Evolutionary conservation across 257 asterid species (phyloP).

Genomic region (Petunia axillaris): DNA sequence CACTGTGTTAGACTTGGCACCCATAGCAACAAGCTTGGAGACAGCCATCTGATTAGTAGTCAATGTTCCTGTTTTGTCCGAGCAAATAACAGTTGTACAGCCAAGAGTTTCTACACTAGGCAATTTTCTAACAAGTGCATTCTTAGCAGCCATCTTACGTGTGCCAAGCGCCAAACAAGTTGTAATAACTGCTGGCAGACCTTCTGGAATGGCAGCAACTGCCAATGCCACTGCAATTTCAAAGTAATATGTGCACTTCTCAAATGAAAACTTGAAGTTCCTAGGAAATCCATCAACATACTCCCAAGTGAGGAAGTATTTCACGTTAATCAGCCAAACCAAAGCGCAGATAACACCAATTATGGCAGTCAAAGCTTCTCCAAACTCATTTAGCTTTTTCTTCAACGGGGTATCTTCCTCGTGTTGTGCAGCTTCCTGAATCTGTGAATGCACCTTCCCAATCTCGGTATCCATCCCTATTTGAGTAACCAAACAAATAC

Average conservation of each 20-base stretch:
- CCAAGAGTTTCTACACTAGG: slow-evolving; percentile 99
- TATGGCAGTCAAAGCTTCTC: slow-evolving; percentile 83
- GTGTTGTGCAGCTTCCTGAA: slow-evolving; percentile 85
- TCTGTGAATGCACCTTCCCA: slow-evolving; percentile 92
- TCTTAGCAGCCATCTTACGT: slow-evolving; percentile 99
- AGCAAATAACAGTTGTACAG: slow-evolving; percentile 97
- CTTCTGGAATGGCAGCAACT: slow-evolving; percentile 99
- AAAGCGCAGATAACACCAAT: slow-evolving; percentile 82
- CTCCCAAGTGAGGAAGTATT: slow-evolving; percentile 96
- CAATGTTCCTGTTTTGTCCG: slow-evolving; percentile 96
- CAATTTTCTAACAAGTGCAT: slow-evolving; percentile 98
- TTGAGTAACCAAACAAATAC: slow-evolving; percentile 83
- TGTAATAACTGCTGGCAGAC: slow-evolving; percentile 96
- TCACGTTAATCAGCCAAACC: slow-evolving; percentile 96
- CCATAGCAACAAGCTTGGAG: slow-evolving; percentile 82
- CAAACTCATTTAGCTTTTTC: slow-evolving; percentile 98
- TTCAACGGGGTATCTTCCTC: slow-evolving; percentile 98
- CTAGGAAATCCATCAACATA: slow-evolving; percentile 91
- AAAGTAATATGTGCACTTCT: slow-evolving; percentile 98
- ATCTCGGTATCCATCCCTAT: slow-evolving; percentile 95
- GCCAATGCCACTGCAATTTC: slow-evolving; percentile 99
- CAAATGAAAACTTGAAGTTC: slow-evolving; percentile 92
- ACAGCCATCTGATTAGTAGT: slow-evolving; percentile 99
- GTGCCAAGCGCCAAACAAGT: slow-evolving; percentile 99
- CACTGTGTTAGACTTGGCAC: slow-evolving; percentile 49